Evolutionary conservation across 306 rosid species (phyloP).

Genomic region (Spatholobus suberectus): DNA sequence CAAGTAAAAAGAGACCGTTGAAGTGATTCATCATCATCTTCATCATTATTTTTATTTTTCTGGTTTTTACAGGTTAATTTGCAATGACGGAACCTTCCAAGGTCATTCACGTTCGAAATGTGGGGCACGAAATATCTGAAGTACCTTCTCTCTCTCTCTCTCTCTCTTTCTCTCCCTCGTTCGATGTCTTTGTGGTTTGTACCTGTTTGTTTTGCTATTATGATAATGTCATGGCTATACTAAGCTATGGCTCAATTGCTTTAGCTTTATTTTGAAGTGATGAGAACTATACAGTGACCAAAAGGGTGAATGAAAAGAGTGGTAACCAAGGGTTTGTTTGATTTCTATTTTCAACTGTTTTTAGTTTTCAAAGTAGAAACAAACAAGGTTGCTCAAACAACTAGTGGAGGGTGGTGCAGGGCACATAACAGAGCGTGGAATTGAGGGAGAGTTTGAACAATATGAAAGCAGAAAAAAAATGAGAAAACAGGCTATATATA

Average conservation of each 20-base stretch:
- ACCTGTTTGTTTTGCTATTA: background rate
- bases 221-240: background rate
- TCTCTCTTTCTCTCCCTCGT: background rate
- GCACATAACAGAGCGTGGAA: background rate
- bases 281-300: background rate
- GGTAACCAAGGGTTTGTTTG: background rate
- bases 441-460: background rate
- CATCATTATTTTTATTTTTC: background rate
- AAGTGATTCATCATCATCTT: background rate
- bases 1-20: background rate
- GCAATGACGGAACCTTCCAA: slow-evolving; percentile 89
- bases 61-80: slow-evolving; percentile 48
- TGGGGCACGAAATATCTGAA: slow-evolving; percentile 89
- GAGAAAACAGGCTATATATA: background rate
- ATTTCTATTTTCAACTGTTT: background rate
- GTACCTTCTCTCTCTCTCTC: slow-evolving; percentile 48
- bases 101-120: slow-evolving; percentile 92
- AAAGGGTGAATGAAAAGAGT: background rate
- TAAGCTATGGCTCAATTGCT: background rate
- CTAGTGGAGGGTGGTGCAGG: background rate
- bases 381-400: background rate
- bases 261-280: background rate
- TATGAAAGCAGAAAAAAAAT: background rate
- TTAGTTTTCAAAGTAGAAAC: background rate
- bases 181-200: background rate